These are phyloP conservation scores for Trametes punicea DNA, from an alignment of 768 basidiomycete species.

Conservation along the genomic window DNA sequence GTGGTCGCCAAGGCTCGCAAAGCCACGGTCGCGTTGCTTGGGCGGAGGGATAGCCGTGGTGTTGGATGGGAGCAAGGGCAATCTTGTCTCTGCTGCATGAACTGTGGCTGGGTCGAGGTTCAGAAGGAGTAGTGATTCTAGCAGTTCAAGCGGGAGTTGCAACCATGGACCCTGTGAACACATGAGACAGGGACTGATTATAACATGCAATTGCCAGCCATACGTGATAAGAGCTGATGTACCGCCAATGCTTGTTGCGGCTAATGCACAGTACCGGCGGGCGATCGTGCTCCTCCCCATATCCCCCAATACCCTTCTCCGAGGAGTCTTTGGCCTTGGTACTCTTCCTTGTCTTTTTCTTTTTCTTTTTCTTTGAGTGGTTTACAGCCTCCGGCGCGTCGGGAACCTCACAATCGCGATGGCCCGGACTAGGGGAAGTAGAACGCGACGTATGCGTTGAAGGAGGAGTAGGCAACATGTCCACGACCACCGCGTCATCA, in stretches of 20 bases:
- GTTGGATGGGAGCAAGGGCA: constrained; percentile 32
- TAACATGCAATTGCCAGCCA: constrained; percentile 31
- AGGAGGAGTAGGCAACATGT: constrained; percentile 18
- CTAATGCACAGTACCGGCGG: constrained; percentile 79
- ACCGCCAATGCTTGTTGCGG: constrained; percentile 92
- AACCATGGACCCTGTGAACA: constrained; percentile 82
- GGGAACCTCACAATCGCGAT: constrained; percentile 25
- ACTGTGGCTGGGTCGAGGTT: constrained; percentile 74
- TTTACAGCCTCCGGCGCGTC: constrained; percentile 21
- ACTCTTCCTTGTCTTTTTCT: constrained; percentile 61
- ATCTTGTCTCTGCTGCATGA: constrained; percentile 42
- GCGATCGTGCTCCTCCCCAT: constrained; percentile 42
- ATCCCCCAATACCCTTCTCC: constrained; percentile 16
- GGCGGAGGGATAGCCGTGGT: constrained; percentile 21
- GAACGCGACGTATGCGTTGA: constrained; percentile 27
- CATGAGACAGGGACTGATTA: neutral
- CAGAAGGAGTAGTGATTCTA: constrained; percentile 75
- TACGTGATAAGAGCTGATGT: constrained; percentile 90
- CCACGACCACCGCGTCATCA: neutral
- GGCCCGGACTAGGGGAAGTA: constrained; percentile 21
- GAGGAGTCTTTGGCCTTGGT: constrained; percentile 45
- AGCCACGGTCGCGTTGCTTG: constrained; percentile 46
- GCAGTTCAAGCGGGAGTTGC: constrained; percentile 79
- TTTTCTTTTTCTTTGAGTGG: constrained; percentile 64
- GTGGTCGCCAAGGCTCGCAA: constrained; percentile 40